A percentile compares a stretch with the other conserved stretches of the same genome.
phyloP scores from a whole-genome alignment of 176 grass and related monocot species.

The Phoenix roebelenii region DNA sequence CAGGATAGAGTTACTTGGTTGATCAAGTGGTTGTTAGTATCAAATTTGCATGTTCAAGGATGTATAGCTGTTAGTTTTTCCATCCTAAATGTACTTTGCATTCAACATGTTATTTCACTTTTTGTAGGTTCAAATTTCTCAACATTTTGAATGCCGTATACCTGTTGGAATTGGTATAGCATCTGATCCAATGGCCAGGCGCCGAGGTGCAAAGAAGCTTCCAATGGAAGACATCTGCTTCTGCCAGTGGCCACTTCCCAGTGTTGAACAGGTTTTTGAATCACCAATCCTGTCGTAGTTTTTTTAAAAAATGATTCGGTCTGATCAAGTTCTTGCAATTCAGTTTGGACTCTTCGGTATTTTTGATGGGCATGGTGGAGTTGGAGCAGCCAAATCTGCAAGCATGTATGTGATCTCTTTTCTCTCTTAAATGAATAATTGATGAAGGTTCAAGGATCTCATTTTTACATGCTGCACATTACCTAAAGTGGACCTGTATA shows the following conservation, averaged over 20 bases:
- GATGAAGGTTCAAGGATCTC: too few relatives aligned
- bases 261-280: conserved; percentile 46
- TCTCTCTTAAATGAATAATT: too few relatives aligned
- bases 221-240: conserved; percentile 70
- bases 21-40: too few relatives aligned
- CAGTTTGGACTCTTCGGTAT: conserved; percentile 81
- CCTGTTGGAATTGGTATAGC: conserved; percentile 60
- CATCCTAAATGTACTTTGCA: too few relatives aligned
- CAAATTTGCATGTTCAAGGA: too few relatives aligned
- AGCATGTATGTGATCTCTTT: conserved; percentile 42
- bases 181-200: conserved; percentile 63
- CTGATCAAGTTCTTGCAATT: conserved; percentile 15
- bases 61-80: too few relatives aligned
- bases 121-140: conserved; percentile 46
- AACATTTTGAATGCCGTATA: conserved; percentile 30
- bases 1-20: too few relatives aligned
- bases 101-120: background rate
- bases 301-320: background rate
- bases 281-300: conserved; percentile 2
- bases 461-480: too few relatives aligned
- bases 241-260: conserved; percentile 60
- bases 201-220: conserved; percentile 51
- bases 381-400: conserved; percentile 61
- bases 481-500: too few relatives aligned
- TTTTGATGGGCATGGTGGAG: conserved; percentile 86